Evolutionary conservation across 2,329 filamentous ascomycete genomes (phyloP), one percentile per base, ranked within the genome.

Genomic region (Cladosporium sp.): DNA sequence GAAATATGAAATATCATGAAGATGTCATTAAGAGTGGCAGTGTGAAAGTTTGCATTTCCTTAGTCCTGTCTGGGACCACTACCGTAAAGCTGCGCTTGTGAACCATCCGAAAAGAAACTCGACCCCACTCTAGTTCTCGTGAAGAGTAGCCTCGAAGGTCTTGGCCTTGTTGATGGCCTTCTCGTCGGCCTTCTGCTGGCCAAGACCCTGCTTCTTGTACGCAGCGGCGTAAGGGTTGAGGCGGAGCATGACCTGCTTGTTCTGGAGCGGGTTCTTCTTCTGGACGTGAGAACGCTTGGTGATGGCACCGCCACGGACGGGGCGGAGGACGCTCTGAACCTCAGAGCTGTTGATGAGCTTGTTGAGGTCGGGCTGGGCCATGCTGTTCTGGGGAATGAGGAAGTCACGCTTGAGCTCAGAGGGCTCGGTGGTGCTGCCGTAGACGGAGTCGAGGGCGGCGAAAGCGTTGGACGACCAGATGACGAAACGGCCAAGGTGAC

Each of bases 191-290:
- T 86, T 84, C 80, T 86, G 79, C 78, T 88, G 83, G 68, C 90
- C 90, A 61, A 94, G 78, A 81, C 91, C 88, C 74, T 91, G 85
- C 85, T 95, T 90, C 71, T 87, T 83, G 82, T 95, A 99, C 65
- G 90, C 87, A 71, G 88, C 84, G 70, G 94, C 93, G 82, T 99
- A 99, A 66, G 94, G 94, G 88, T 99, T 99, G 79, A 99, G 89
- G 74, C 94, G 89, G 76, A 99, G 89, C 80, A 97, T 86, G 69
- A 99, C 89, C 86, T 97, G 94, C 87, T 92, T 96, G 89, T 99
- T 99, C 82, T 84, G 85, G 70, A 99, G 92, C 74, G 94, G 94
- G 87, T 99, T 99, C 92, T 97, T 97, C 92, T 99, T 99, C 87
- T 97, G 93, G 69, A 96, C 91, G 74, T 84, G 81, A 69, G 84